Evolutionary conservation across 805 yeast species (phyloP).

Genomic region (Tetrapisispora fleetii): DNA sequence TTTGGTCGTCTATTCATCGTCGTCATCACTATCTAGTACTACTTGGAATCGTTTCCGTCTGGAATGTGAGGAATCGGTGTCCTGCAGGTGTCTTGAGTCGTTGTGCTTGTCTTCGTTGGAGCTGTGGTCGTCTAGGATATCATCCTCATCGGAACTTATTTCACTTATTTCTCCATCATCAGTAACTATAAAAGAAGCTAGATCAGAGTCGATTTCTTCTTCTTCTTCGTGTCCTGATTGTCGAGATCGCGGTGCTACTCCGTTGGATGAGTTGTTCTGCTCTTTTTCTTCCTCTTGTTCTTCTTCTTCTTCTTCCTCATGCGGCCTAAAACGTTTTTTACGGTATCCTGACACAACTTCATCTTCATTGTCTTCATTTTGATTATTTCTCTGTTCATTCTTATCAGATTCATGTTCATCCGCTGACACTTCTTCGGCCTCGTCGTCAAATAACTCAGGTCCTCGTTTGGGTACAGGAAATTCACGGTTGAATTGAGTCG

Average conservation of each 20-base stretch:
- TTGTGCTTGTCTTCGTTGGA: constrained; percentile 7
- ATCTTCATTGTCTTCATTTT: constrained; percentile 6
- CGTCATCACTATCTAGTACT: constrained; percentile 22
- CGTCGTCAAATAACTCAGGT: constrained; percentile 3
- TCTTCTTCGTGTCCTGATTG: neutral
- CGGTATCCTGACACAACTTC: neutral
- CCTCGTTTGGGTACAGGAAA: constrained; percentile 1
- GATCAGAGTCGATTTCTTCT: constrained; percentile 8
- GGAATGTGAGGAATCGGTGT: constrained; percentile 14
- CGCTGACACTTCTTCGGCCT: constrained; percentile 8
- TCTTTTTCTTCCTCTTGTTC: constrained; percentile 9
- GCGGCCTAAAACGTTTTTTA: neutral
- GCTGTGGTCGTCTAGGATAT: constrained; percentile 2
- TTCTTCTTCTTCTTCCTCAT: constrained; percentile 6
- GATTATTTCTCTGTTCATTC: constrained; percentile 5
- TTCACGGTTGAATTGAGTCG: constrained; percentile 1
- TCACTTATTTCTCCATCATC: constrained; percentile 18
- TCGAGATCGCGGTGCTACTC: constrained; percentile 4
- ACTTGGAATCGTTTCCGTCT: constrained; percentile 16
- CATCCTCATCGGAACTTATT: constrained; percentile 22
- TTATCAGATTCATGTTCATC: constrained; percentile 9
- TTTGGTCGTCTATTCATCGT: constrained; percentile 8
- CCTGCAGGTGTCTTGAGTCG: too few relatives aligned
- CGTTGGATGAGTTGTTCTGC: constrained; percentile 5
- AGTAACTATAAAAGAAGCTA: constrained; percentile 14